phyloP scores from a whole-genome alignment of 306 rosid genomes.

The Cucumis melo region DNA sequence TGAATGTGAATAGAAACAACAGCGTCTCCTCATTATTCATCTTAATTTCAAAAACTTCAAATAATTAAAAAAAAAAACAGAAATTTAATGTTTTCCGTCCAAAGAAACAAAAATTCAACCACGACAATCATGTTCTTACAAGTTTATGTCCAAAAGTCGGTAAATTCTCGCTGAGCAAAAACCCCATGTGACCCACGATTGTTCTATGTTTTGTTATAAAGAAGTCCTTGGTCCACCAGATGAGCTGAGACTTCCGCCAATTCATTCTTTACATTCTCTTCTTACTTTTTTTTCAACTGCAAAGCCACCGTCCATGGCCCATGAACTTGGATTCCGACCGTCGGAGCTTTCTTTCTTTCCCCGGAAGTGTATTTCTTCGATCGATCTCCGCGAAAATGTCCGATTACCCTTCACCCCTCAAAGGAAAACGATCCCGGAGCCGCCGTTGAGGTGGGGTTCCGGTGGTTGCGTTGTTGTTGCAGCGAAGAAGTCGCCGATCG shows the following conservation, averaged over 20 bases:
- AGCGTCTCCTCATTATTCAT: background rate
- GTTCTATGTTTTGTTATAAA: background rate
- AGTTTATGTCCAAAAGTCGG: background rate
- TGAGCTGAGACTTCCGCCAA: background rate
- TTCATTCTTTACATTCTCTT: background rate
- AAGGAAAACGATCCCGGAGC: background rate
- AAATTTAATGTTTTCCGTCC: background rate
- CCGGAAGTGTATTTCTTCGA: constrained; percentile 11
- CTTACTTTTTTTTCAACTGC: background rate
- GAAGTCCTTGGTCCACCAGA: background rate
- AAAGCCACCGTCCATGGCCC: background rate
- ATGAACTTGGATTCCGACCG: constrained; percentile 24
- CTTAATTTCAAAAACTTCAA: background rate
- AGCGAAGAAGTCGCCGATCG: constrained; percentile 28
- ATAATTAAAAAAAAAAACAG: background rate
- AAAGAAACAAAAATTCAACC: background rate
- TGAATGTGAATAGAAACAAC: background rate
- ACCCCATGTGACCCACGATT: background rate
- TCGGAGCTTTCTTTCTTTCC: constrained; percentile 13
- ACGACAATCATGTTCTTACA: background rate
- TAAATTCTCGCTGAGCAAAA: background rate
- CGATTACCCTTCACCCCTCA: constrained; percentile 6
- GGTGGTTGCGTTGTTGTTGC: constrained; percentile 7
- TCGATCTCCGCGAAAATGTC: constrained; percentile 6
- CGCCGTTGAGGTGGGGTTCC: background rate